Conservation (phyloP, 805 yeast genomes). For the Candida fluviatilis region DNA sequence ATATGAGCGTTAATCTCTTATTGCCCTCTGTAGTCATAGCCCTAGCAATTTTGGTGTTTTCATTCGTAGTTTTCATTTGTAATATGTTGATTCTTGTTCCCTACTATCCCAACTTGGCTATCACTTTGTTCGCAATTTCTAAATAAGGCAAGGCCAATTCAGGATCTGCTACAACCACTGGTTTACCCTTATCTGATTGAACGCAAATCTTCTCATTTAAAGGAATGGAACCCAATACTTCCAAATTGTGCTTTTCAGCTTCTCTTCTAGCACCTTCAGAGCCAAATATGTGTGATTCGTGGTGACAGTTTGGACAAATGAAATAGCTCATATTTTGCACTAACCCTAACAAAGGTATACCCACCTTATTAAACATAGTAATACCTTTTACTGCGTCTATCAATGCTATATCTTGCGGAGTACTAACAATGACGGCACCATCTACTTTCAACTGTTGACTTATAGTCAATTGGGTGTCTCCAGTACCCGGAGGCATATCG, state of each 20-base stretch:
- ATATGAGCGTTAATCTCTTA: no score
- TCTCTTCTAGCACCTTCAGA: constrained; percentile 53
- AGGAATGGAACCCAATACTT: constrained; percentile 65
- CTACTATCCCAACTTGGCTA: constrained; percentile 7
- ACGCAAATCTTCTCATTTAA: constrained; percentile 55
- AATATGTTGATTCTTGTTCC: no score
- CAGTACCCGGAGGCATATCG: constrained; percentile 92
- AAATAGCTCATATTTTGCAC: constrained; percentile 82
- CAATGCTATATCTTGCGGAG: constrained; percentile 83
- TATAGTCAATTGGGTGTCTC: constrained; percentile 81
- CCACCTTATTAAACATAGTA: constrained; percentile 68
- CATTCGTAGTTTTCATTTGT: no score
- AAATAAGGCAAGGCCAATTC: constrained; percentile 39
- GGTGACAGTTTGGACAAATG: constrained; percentile 71
- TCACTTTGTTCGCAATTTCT: constrained; percentile 37
- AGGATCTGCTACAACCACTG: constrained; percentile 47
- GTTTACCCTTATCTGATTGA: constrained; percentile 62
- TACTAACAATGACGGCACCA: constrained; percentile 79
- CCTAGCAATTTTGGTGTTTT: no score
- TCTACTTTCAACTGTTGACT: constrained; percentile 72
- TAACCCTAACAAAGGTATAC: constrained; percentile 69
- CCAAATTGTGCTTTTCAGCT: constrained; percentile 43
- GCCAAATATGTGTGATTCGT: constrained; percentile 74
- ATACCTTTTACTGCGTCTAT: constrained; percentile 79
- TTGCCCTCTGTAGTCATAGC: no score